Base-by-base conservation (phyloP, 306 rosid species). In the Vigna trinervia region DNA sequence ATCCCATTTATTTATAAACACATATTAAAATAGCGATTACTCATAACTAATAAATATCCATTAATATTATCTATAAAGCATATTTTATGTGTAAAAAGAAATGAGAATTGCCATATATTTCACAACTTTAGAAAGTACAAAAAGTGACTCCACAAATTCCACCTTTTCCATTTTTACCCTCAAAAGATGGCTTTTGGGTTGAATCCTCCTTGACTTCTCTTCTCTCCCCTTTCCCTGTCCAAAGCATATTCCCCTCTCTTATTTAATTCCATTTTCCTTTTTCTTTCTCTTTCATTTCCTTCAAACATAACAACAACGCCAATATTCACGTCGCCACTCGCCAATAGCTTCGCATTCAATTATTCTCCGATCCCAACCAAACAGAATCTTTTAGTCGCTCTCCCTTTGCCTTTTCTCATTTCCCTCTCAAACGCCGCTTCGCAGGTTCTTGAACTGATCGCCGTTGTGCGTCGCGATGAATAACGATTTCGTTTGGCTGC, bases 401-500 rank as follows among this genome's bases (percentile, higher is more conserved):
- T 39, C 36, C 65, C 36, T 26, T 28, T 28, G 41, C n/a, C 19
- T 13, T 28, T 26, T 5, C 38, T 58, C 64, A 20, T 26, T 58
- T 9, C 26, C 34, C 3, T 11, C 38, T 34, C 38, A 34, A 34
- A 34, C 38, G 4, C 10, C 12, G 23, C 36, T 28, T 59, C 19
- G 19, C 8, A 56, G 32, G 7, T 59, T 14, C 41, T 50, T 50
- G 28, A 12, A 15, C 46, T 59, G 53, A 7, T 46, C 26, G 34
- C 20, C 53, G 46, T 45, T 4, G 15, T 45, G 84, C 63, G 38
- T 11, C 26, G 58, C 11, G 63, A 89, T 92, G 99, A 80, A 76
- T 78, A 87, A 85, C 79, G 80, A 88, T 84, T 86, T 93, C 92
- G 67, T 89, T 84, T 86, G 96, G 94, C 80, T 89, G 17, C 83